Percentiles rank a stretch among this genome's conserved stretches.
Evolutionary conservation across 345 rosid genomes (phyloP).

Genomic region (Abelmoschus esculentus): DNA sequence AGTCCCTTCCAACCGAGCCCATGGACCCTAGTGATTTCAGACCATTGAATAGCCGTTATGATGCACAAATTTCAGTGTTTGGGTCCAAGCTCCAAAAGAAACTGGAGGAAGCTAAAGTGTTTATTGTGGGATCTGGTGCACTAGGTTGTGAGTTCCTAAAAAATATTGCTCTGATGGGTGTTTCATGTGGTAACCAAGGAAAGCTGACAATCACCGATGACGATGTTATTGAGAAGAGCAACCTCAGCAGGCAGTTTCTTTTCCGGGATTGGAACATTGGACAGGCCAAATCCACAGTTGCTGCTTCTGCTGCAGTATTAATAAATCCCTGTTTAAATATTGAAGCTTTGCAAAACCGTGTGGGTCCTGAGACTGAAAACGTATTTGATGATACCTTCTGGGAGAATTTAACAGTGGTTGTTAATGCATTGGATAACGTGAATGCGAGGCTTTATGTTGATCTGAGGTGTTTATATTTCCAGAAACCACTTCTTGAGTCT

Average conservation of each 20-base stretch:
- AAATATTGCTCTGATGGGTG: constrained; percentile 95
- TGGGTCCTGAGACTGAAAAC: constrained; percentile 87
- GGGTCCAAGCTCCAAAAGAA: constrained; percentile 92
- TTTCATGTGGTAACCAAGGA: constrained; percentile 77
- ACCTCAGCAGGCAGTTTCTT: constrained; percentile 95
- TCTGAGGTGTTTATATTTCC: constrained; percentile 93
- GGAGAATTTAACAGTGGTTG: constrained; percentile 75
- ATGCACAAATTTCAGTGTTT: constrained; percentile 97
- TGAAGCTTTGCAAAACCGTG: constrained; percentile 95
- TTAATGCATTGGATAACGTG: constrained; percentile 94
- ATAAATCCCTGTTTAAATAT: constrained; percentile 70
- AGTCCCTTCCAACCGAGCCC: constrained; percentile 78
- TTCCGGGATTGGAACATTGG: constrained; percentile 99
- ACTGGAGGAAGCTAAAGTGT: constrained; percentile 75
- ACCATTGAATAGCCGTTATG: constrained; percentile 76
- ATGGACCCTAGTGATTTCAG: constrained; percentile 55
- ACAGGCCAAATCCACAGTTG: constrained; percentile 98
- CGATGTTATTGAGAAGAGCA: constrained; percentile 98
- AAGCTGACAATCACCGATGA: constrained; percentile 92
- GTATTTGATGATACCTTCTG: constrained; percentile 84
- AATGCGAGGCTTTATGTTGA: constrained; percentile 96
- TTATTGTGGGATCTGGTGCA: constrained; percentile 96
- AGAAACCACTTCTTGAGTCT: constrained; percentile 98
- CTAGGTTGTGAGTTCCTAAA: constrained; percentile 96
- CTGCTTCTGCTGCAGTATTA: constrained; percentile 78